These are phyloP conservation scores for Alternaria solani DNA, from an alignment of 2,329 filamentous ascomycete species.

Conservation along the genomic window DNA sequence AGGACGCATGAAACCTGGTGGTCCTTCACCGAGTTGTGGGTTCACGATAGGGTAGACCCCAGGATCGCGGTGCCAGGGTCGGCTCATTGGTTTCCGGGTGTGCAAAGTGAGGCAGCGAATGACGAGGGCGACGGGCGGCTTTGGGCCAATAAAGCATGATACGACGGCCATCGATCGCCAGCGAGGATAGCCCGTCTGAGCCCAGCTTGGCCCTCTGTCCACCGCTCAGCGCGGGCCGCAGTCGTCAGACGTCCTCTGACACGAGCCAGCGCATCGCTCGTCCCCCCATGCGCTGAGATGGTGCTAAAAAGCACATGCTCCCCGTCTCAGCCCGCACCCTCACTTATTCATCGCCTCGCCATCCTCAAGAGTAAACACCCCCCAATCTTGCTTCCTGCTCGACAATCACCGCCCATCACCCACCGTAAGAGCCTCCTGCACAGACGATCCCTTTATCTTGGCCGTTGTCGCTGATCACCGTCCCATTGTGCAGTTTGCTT, in stretches of 20 bases:
- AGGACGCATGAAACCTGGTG: conserved; percentile 32
- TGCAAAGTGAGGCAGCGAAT: conserved; percentile 45
- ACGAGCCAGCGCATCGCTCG: conserved; percentile 46
- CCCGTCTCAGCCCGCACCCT: conserved; percentile 33
- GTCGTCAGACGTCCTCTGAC: conserved; percentile 40
- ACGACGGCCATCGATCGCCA: conserved; percentile 28
- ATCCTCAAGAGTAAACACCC: conserved; percentile 19
- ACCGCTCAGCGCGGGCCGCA: conserved; percentile 33
- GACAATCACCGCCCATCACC: conserved; percentile 4
- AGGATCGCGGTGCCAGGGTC: conserved; percentile 19
- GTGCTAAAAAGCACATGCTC: conserved; percentile 42
- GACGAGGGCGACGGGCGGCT: neutral
- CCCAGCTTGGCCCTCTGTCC: conserved; percentile 30
- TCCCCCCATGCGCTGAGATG: conserved; percentile 13
- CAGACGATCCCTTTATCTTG: conserved; percentile 14
- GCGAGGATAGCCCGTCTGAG: conserved; percentile 40
- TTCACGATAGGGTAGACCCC: conserved; percentile 33
- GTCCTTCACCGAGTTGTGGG: conserved; percentile 19
- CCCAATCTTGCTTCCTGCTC: conserved; percentile 19
- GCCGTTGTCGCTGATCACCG: conserved; percentile 34
- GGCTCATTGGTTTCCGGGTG: conserved; percentile 9
- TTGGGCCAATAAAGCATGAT: conserved; percentile 30
- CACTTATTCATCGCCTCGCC: conserved; percentile 40
- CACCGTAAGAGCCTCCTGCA: conserved; percentile 29
- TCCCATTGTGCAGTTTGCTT: conserved; percentile 29